A percentile compares a stretch with the other conserved stretches of the same genome.
These are phyloP conservation scores for Hylodesmum podocarpum DNA, from an alignment of 306 rosid genomes.

Conservation along the genomic window DNA sequence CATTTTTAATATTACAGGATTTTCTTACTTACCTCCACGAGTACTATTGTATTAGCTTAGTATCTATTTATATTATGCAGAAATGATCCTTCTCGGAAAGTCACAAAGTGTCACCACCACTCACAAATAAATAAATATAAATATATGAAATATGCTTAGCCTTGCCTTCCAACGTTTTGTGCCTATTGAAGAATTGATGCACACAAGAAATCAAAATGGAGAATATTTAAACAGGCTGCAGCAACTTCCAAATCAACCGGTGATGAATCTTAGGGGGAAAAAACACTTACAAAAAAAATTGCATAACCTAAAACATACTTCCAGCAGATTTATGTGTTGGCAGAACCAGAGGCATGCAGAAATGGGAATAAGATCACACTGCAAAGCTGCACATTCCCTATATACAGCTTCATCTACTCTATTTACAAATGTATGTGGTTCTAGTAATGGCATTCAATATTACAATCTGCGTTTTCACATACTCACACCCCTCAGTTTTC, in stretches of 20 bases:
- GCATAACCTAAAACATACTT: conserved; percentile 9
- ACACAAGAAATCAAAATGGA: not conserved
- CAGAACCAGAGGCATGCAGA: conserved; percentile 16
- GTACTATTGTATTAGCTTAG: not conserved
- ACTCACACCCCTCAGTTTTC: not conserved
- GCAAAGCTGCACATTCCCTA: conserved; percentile 1
- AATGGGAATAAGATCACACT: conserved; percentile 4
- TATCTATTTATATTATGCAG: no score
- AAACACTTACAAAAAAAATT: not conserved
- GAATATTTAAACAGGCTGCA: not conserved
- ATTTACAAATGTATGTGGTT: not conserved
- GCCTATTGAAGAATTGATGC: not conserved
- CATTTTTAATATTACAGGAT: not conserved
- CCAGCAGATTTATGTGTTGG: not conserved
- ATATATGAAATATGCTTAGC: not conserved
- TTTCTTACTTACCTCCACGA: not conserved
- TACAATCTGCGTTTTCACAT: not conserved
- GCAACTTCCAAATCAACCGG: not conserved
- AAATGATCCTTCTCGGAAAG: no score
- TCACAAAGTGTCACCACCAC: not conserved
- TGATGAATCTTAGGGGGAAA: not conserved
- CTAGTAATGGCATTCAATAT: conserved; percentile 21
- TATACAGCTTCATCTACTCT: not conserved
- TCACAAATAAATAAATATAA: conserved; percentile 13
- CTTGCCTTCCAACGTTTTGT: not conserved